phyloP scores from a whole-genome alignment of 345 rosid genomes.

The Euphorbia pulcherrima region DNA sequence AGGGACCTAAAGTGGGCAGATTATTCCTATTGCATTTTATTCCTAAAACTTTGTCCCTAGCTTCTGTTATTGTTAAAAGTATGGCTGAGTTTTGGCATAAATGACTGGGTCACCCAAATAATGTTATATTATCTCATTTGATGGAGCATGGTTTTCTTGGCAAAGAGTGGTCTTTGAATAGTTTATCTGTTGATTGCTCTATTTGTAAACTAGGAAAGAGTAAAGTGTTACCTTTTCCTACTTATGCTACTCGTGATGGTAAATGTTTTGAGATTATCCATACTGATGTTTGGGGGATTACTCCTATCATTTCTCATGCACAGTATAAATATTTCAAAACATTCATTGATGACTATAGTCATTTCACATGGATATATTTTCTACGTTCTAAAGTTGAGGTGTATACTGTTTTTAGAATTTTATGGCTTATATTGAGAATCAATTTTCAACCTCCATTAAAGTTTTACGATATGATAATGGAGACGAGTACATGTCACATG shows the following conservation, averaged over 20 bases:
- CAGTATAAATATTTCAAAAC: neutral
- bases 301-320: neutral
- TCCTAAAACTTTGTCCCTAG: neutral
- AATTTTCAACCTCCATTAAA: neutral
- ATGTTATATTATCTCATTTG: neutral
- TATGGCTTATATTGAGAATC: neutral
- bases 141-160: neutral
- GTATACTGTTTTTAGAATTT: neutral
- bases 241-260: neutral
- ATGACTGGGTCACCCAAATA: neutral
- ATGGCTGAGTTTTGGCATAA: neutral
- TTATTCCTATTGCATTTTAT: neutral
- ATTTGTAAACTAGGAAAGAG: neutral
- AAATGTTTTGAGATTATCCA: neutral
- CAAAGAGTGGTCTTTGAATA: neutral
- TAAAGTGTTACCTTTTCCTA: neutral
- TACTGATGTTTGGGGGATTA: neutral
- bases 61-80: neutral
- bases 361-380: neutral
- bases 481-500: neutral
- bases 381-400: neutral
- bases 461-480: neutral
- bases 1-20: slow-evolving; percentile 6
- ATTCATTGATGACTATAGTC: neutral
- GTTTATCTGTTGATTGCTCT: neutral